These are phyloP conservation scores for Suhomyces kilbournensis DNA, from an alignment of 805 yeast species.

Conservation along the genomic window DNA sequence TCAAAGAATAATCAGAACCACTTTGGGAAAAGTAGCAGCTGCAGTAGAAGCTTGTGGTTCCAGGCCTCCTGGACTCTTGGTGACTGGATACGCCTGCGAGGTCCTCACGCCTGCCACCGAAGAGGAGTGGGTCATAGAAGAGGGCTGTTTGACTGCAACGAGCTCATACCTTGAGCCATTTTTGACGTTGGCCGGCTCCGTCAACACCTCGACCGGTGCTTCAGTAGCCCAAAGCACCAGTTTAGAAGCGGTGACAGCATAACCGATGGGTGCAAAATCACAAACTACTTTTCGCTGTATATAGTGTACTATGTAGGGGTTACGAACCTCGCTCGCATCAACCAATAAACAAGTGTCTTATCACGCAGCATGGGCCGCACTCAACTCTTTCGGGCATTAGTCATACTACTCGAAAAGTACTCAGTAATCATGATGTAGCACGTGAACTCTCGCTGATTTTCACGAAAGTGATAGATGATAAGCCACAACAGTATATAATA, in stretches of 20 bases:
- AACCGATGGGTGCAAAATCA: background rate
- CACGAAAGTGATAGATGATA: background rate
- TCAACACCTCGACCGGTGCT: background rate
- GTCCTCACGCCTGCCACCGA: conserved; percentile 34
- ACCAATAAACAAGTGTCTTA: background rate
- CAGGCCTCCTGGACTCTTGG: conserved; percentile 88
- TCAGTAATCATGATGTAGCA: background rate
- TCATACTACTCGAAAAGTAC: background rate
- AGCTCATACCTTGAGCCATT: conserved; percentile 2
- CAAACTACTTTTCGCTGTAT: background rate
- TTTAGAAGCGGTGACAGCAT: background rate
- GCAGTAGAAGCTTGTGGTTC: conserved; percentile 79
- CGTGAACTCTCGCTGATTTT: background rate
- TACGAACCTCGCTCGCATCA: background rate
- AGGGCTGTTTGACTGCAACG: conserved; percentile 27
- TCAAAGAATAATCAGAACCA: conserved; percentile 79
- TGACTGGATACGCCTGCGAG: conserved; percentile 76
- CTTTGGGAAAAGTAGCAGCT: conserved; percentile 59
- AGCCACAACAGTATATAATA: background rate
- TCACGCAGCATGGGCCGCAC: background rate
- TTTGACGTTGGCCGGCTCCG: background rate
- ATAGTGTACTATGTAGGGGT: background rate
- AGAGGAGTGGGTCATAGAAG: conserved; percentile 47
- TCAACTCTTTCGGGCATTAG: background rate
- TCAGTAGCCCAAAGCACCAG: background rate